Conservation (phyloP, 805 yeast genomes). For the Metschnikowia peoriensis region DNA sequence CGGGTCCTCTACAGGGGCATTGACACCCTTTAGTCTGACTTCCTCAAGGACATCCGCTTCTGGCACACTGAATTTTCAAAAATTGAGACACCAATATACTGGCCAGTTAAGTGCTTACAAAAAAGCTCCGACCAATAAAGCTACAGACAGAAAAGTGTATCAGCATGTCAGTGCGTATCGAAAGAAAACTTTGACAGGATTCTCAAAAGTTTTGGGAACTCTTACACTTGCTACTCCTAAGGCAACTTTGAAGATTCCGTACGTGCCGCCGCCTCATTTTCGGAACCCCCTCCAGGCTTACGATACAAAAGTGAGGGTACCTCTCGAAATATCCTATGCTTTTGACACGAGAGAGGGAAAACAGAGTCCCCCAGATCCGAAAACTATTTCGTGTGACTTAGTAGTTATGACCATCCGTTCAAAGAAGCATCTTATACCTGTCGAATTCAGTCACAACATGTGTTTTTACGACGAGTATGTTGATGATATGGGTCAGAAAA, state of each 20-base stretch:
- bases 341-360: slow-evolving; percentile 12
- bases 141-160: slow-evolving; percentile 20
- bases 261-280: slow-evolving; percentile 33
- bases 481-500: slow-evolving; percentile 23
- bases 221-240: slow-evolving; percentile 38
- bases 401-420: slow-evolving; percentile 36
- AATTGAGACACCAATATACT: slow-evolving; percentile 33
- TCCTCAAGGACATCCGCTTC: slow-evolving; percentile 11
- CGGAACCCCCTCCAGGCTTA: slow-evolving; percentile 17
- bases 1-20: not conserved
- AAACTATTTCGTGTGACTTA: slow-evolving; percentile 32
- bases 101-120: slow-evolving; percentile 23
- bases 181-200: slow-evolving; percentile 35
- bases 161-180: slow-evolving; percentile 32
- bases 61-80: slow-evolving; percentile 12
- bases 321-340: slow-evolving; percentile 32
- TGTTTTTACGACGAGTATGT: slow-evolving; percentile 35
- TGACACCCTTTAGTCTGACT: slow-evolving; percentile 13
- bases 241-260: slow-evolving; percentile 24
- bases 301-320: slow-evolving; percentile 26
- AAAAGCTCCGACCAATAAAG: slow-evolving; percentile 11
- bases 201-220: slow-evolving; percentile 29
- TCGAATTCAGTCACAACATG: slow-evolving; percentile 41
- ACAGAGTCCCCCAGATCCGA: slow-evolving; percentile 31
- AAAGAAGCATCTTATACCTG: slow-evolving; percentile 35